Evolutionary conservation across 2,329 filamentous ascomycete species (phyloP).

Genomic region (Pseudofabraea citricarpa): DNA sequence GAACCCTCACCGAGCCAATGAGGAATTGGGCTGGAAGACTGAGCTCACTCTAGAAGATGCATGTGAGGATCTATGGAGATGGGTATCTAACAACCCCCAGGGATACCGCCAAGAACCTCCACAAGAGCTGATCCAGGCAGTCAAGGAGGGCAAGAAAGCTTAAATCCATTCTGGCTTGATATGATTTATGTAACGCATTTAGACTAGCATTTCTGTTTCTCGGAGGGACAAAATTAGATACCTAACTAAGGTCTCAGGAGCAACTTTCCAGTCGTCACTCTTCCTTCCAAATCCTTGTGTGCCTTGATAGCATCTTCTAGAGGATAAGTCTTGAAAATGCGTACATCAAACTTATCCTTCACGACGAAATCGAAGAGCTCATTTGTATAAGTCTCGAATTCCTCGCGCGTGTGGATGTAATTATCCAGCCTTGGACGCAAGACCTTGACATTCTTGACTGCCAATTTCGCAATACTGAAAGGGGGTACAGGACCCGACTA

Average conservation of each 20-base stretch:
- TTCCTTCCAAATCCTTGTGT: conserved; percentile 72
- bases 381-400: conserved; percentile 63
- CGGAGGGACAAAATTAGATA: too few relatives aligned
- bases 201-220: too few relatives aligned
- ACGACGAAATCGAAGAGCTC: conserved; percentile 71
- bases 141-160: too few relatives aligned
- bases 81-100: conserved; percentile 95
- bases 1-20: conserved; percentile 80
- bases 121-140: conserved; percentile 65
- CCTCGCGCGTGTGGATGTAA: conserved; percentile 66
- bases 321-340: conserved; percentile 73
- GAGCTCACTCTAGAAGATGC: conserved; percentile 87
- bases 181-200: too few relatives aligned
- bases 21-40: conserved; percentile 89
- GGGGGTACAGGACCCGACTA: conserved; percentile 70
- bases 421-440: conserved; percentile 68
- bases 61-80: conserved; percentile 91
- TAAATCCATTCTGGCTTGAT: too few relatives aligned
- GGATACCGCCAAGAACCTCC: conserved; percentile 93
- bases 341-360: conserved; percentile 64
- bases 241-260: conserved; percentile 57
- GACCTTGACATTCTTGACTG: conserved; percentile 72
- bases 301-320: conserved; percentile 68
- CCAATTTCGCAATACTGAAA: conserved; percentile 49
- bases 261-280: conserved; percentile 81